A percentile compares a stretch with the other conserved stretches of the same genome.
These are phyloP conservation scores for Mortierella sp. DNA, from an alignment of 371 early-diverging fungal species.

Conservation along the genomic window DNA sequence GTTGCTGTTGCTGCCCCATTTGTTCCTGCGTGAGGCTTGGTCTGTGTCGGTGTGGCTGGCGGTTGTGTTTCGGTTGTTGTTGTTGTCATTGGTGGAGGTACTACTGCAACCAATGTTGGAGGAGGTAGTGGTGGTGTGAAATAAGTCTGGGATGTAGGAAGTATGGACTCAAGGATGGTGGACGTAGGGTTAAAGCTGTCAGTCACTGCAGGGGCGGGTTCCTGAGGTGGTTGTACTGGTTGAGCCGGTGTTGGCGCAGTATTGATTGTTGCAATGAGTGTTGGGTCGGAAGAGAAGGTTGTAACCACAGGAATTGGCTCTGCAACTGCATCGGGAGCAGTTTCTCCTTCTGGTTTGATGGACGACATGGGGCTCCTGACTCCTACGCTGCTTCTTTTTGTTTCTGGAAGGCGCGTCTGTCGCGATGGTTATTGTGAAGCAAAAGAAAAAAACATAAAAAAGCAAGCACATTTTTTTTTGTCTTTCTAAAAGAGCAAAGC, in stretches of 20 bases:
- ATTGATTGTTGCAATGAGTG: not conserved
- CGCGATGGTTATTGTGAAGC: not conserved
- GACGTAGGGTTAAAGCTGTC: not conserved
- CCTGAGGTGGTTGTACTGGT: not conserved
- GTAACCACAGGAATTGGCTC: not conserved
- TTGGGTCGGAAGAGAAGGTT: not conserved
- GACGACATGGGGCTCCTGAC: constrained; percentile 26
- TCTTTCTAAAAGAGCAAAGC: not conserved
- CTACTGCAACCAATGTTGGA: not conserved
- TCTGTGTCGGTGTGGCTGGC: not conserved
- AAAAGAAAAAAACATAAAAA: not conserved
- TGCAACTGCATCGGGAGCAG: not conserved
- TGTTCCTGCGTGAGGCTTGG: not conserved
- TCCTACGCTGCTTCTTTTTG: not conserved
- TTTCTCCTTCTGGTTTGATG: constrained; percentile 20
- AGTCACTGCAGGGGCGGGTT: not conserved
- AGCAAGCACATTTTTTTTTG: not conserved
- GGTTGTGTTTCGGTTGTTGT: not conserved
- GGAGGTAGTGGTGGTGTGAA: not conserved
- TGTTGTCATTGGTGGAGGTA: not conserved
- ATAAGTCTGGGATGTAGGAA: not conserved
- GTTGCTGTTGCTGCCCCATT: constrained; percentile 12
- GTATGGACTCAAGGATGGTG: not conserved
- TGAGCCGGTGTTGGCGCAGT: constrained; percentile 9
- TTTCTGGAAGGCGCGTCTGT: not conserved